Percentiles rank a stretch among this genome's conserved stretches.
phyloP scores from a whole-genome alignment of 2,329 filamentous ascomycete genomes.

The Xylariaceae sp. region DNA sequence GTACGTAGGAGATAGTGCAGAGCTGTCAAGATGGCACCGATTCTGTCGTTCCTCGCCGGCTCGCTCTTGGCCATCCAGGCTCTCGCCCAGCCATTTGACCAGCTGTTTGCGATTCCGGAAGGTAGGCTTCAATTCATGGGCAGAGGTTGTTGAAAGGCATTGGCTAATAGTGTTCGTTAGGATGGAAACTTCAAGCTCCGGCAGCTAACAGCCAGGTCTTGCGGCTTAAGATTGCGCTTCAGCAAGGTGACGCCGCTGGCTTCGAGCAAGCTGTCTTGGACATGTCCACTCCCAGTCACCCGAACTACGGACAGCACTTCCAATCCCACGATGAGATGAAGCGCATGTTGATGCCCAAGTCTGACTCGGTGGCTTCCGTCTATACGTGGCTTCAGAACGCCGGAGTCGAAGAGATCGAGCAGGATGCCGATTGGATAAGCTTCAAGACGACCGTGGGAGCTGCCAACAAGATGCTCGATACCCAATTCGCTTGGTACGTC shows the following conservation, averaged over 20 bases:
- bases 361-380: slow-evolving; percentile 19
- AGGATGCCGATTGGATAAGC: slow-evolving; percentile 21
- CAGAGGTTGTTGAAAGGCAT: background rate
- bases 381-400: slow-evolving; percentile 17
- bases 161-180: slow-evolving; percentile 7
- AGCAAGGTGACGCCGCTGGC: slow-evolving; percentile 18
- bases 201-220: slow-evolving; percentile 19
- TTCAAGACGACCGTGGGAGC: slow-evolving; percentile 22
- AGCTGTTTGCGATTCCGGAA: slow-evolving; percentile 17
- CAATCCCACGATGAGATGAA: slow-evolving; percentile 24
- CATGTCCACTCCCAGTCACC: slow-evolving; percentile 21
- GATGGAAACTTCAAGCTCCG: slow-evolving; percentile 21
- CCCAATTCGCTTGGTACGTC: slow-evolving; percentile 20
- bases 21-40: slow-evolving; percentile 38
- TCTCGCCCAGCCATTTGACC: slow-evolving; percentile 22
- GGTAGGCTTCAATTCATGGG: slow-evolving; percentile 8
- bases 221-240: slow-evolving; percentile 22
- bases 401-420: slow-evolving; percentile 15
- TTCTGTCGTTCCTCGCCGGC: slow-evolving; percentile 18
- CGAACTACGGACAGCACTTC: slow-evolving; percentile 22
- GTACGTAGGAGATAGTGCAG: slow-evolving; percentile 7
- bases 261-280: slow-evolving; percentile 23
- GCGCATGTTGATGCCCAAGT: slow-evolving; percentile 21
- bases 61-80: slow-evolving; percentile 19
- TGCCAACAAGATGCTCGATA: slow-evolving; percentile 22